Conservation (phyloP, 139 green algal species). For the Zygnema circumcarinatum region DNA sequence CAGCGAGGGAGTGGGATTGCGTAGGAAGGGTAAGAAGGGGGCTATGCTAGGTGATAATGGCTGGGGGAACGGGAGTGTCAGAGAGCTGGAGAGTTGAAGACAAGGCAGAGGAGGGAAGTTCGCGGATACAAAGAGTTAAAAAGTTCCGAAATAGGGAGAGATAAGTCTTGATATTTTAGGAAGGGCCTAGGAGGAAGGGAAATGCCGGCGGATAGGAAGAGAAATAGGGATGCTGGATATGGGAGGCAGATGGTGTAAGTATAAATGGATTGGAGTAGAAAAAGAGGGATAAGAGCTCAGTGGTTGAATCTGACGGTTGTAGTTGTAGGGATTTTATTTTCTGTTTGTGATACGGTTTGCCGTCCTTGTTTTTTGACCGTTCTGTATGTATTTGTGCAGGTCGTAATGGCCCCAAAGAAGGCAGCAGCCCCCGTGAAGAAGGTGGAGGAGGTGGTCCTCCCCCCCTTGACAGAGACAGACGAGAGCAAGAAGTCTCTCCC, state of each 20-base stretch:
- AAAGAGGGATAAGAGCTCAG: too few relatives aligned
- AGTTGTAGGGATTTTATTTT: background rate
- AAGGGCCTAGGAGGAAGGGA: background rate
- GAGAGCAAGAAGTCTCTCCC: slow-evolving; percentile 15
- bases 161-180: background rate
- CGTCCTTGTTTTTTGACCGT: background rate
- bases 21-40: background rate
- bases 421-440: slow-evolving; percentile 24
- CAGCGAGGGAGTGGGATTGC: background rate
- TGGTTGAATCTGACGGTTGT: background rate
- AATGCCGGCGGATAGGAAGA: background rate
- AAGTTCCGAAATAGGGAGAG: too few relatives aligned
- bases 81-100: too few relatives aligned
- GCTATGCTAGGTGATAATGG: too few relatives aligned
- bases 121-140: too few relatives aligned
- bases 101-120: too few relatives aligned
- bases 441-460: slow-evolving; percentile 16
- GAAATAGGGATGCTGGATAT: background rate
- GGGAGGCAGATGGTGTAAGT: background rate
- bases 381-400: background rate
- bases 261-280: too few relatives aligned
- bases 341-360: background rate
- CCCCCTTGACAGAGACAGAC: slow-evolving; percentile 5
- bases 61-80: too few relatives aligned
- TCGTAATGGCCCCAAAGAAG: slow-evolving; percentile 30